Conservation (phyloP, 345 rosid species). For the Eucalyptus pauciflora region DNA sequence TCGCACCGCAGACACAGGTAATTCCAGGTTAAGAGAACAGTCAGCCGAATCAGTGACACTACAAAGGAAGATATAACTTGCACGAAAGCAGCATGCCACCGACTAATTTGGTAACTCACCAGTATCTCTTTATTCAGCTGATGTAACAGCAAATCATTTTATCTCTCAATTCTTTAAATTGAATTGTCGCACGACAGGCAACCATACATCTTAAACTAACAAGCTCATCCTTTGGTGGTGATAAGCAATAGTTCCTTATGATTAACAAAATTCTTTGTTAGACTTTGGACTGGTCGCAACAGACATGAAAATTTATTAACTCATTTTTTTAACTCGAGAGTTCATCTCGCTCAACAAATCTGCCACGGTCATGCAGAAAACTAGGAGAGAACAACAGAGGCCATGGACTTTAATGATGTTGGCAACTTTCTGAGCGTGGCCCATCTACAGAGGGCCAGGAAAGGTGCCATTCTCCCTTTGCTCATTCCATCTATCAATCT, state of each 20-base stretch:
- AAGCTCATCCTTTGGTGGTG: not conserved
- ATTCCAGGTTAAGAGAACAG: not conserved
- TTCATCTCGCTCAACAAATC: slow-evolving; percentile 7
- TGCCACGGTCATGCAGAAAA: not conserved
- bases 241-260: not conserved
- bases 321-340: slow-evolving; percentile 5
- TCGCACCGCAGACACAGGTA: not conserved
- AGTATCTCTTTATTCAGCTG: not conserved
- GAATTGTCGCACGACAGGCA: not conserved
- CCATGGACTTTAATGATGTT: not conserved
- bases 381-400: not conserved
- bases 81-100: not conserved
- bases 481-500: slow-evolving; percentile 95
- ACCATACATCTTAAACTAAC: not conserved
- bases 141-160: not conserved
- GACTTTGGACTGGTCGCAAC: slow-evolving; percentile 3
- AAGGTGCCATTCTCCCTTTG: slow-evolving; percentile 96
- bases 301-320: slow-evolving; percentile 18
- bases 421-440: not conserved
- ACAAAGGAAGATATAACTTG: not conserved
- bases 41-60: not conserved
- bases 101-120: not conserved
- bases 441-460: slow-evolving; percentile 85
- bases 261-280: not conserved
- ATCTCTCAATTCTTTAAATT: not conserved